phyloP scores from a whole-genome alignment of 2,329 filamentous ascomycete species.

The Phaeosphaeriaceae sp. region DNA sequence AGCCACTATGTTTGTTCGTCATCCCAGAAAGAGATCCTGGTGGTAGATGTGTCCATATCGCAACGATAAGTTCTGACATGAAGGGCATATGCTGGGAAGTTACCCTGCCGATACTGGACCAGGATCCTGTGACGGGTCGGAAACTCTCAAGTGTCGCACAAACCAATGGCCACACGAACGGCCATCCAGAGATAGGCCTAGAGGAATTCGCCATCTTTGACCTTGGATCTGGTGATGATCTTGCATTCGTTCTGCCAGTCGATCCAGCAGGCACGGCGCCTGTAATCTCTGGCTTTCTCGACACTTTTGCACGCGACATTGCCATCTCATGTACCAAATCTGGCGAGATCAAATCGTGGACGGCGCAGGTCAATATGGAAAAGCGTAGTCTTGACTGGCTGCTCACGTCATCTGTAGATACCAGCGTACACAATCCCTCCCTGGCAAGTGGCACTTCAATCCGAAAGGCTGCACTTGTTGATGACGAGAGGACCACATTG shows the following conservation, averaged over 20 bases:
- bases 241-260: conserved; percentile 74
- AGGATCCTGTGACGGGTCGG: conserved; percentile 35
- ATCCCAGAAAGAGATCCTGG: conserved; percentile 70
- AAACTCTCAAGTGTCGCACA: conserved; percentile 30
- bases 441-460: conserved; percentile 86
- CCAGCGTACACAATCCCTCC: conserved; percentile 73
- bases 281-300: conserved; percentile 77
- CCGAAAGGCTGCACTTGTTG: conserved; percentile 84
- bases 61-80: conserved; percentile 81
- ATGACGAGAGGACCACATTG: conserved; percentile 73
- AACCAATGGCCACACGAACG: conserved; percentile 40
- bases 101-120: conserved; percentile 59
- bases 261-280: conserved; percentile 81
- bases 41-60: conserved; percentile 67
- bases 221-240: conserved; percentile 62
- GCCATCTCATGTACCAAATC: conserved; percentile 82
- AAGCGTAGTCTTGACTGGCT: conserved; percentile 77
- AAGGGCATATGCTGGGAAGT: conserved; percentile 84
- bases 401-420: conserved; percentile 81
- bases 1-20: conserved; percentile 79
- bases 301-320: conserved; percentile 84
- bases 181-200: conserved; percentile 55
- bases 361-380: conserved; percentile 72
- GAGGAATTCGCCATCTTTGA: conserved; percentile 75
- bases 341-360: conserved; percentile 84